Conservation (phyloP, 768 basidiomycete genomes). For the Lactifluus piperatus region DNA sequence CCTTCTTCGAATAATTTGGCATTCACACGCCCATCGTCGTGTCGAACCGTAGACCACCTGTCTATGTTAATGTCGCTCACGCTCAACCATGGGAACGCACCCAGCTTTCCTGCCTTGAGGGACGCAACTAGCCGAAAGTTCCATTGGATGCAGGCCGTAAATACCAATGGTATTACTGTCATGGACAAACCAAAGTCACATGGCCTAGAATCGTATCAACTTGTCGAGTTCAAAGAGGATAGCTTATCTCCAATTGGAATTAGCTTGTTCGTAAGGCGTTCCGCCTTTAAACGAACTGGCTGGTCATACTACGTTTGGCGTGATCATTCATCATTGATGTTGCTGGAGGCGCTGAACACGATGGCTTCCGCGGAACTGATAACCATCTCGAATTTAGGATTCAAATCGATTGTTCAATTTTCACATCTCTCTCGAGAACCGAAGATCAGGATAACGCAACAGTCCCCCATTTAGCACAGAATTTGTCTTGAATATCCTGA, state of each 20-base stretch:
- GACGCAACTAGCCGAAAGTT: slow-evolving; percentile 2
- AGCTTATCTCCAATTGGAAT: neutral
- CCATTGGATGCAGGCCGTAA: neutral
- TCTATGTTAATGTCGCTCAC: neutral
- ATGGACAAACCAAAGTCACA: neutral
- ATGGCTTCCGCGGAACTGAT: neutral
- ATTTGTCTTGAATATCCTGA: neutral
- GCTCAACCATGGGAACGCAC: slow-evolving; percentile 3
- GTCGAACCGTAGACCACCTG: neutral
- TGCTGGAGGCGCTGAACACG: neutral
- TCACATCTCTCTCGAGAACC: neutral
- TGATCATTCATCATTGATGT: neutral
- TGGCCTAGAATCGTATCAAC: neutral
- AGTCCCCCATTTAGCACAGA: neutral
- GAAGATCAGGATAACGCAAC: neutral
- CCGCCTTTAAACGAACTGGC: neutral
- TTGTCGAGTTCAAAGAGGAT: neutral
- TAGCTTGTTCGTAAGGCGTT: neutral
- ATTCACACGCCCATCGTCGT: neutral
- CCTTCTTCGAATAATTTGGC: slow-evolving; percentile 2
- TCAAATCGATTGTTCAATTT: neutral
- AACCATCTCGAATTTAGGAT: neutral
- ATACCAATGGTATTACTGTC: neutral
- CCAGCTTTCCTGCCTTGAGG: neutral
- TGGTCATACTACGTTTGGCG: neutral